Conservation (phyloP, 768 basidiomycete species). For the Leccinum aurantiacum region DNA sequence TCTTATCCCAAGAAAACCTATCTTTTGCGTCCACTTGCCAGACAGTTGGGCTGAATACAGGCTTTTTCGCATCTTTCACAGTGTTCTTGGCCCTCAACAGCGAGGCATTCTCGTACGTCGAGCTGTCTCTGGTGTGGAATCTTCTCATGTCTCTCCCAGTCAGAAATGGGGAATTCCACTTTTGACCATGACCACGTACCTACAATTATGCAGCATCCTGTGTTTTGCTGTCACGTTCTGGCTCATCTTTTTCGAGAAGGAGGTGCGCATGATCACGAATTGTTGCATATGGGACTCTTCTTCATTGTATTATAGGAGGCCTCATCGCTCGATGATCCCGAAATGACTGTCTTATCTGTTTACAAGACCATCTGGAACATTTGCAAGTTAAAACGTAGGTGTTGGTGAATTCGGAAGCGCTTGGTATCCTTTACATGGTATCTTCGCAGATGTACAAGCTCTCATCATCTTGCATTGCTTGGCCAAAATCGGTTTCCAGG, state of each 20-base stretch:
- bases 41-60: slow-evolving; percentile 94
- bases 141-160: slow-evolving; percentile 36
- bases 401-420: neutral
- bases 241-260: slow-evolving; percentile 84
- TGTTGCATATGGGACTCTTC: neutral
- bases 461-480: slow-evolving; percentile 85
- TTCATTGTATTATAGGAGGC: slow-evolving; percentile 55
- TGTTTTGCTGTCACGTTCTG: slow-evolving; percentile 87
- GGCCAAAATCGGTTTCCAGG: slow-evolving; percentile 92
- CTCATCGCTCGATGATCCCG: slow-evolving; percentile 67
- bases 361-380: slow-evolving; percentile 96
- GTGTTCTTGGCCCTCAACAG: slow-evolving; percentile 97
- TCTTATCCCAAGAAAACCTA: slow-evolving; percentile 88
- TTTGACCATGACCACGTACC: slow-evolving; percentile 72
- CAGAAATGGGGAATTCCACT: slow-evolving; percentile 76
- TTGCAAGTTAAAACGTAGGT: slow-evolving; percentile 83
- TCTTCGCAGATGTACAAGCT: slow-evolving; percentile 75
- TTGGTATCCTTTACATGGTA: neutral
- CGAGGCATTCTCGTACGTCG: slow-evolving; percentile 77
- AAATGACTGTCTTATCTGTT: slow-evolving; percentile 87
- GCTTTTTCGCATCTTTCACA: slow-evolving; percentile 94
- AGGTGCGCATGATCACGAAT: slow-evolving; percentile 50
- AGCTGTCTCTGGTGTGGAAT: neutral
- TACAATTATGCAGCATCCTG: slow-evolving; percentile 81
- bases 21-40: slow-evolving; percentile 98